Percentiles rank a stretch among this genome's conserved stretches.
phyloP scores from a whole-genome alignment of 2,329 filamentous ascomycete species.

The Decorospora gaudefroyi region DNA sequence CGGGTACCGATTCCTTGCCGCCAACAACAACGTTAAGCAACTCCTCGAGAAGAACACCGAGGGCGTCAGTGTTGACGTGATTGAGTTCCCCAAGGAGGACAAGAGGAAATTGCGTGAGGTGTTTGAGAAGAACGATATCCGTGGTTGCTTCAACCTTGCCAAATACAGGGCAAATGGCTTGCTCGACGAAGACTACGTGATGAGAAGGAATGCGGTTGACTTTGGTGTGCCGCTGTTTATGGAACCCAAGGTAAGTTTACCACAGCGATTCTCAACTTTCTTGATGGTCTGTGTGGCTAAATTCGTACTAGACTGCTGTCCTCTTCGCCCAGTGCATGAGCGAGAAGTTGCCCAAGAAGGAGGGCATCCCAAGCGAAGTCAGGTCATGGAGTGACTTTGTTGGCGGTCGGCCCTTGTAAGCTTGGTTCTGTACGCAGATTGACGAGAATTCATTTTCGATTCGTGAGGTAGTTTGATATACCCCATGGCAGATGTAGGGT shows the following conservation, averaged over 20 bases:
- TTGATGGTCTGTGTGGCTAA: conserved; percentile 22
- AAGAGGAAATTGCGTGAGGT: conserved; percentile 94
- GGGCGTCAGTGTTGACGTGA: conserved; percentile 77
- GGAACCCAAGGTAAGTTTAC: conserved; percentile 83
- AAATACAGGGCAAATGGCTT: conserved; percentile 80
- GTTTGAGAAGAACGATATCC: conserved; percentile 95
- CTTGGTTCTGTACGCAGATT: too few relatives aligned
- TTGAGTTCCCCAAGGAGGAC: conserved; percentile 95
- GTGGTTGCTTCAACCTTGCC: conserved; percentile 93
- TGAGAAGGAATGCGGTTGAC: conserved; percentile 97
- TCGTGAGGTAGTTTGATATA: too few relatives aligned
- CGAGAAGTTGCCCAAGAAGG: conserved; percentile 86
- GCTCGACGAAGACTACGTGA: conserved; percentile 94
- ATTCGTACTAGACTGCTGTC: conserved; percentile 73
- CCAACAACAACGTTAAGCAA: conserved; percentile 77
- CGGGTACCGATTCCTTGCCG: conserved; percentile 92
- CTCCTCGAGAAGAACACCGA: conserved; percentile 76
- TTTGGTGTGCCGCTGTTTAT: conserved; percentile 98
- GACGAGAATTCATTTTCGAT: too few relatives aligned
- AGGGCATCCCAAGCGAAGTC: conserved; percentile 90
- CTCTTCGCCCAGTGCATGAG: conserved; percentile 97
- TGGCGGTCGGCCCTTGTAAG: conserved; percentile 55
- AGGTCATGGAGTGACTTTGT: conserved; percentile 95
- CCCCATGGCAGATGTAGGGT: too few relatives aligned
- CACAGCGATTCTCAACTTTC: not conserved